Percentiles rank a stretch among this genome's conserved stretches.
phyloP scores from a whole-genome alignment of 169 alveolate species.

The Cyclospora cayetanensis region DNA sequence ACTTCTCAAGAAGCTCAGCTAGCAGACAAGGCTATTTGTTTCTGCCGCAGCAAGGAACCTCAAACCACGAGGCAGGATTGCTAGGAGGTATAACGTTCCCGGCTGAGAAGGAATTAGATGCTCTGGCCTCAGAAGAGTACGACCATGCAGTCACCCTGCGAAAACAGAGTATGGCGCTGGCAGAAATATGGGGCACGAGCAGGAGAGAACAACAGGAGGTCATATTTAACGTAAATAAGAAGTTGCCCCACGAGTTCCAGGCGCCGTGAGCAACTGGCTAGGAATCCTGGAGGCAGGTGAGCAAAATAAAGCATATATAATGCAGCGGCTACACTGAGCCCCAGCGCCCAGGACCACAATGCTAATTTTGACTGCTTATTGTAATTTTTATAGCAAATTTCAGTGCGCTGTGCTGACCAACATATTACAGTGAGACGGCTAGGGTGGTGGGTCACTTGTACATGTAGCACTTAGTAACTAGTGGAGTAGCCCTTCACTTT shows the following conservation, averaged over 20 bases:
- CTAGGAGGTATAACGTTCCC: neutral
- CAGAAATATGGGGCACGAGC: neutral
- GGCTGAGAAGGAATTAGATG: neutral
- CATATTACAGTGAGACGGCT: no score
- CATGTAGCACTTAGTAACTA: no score
- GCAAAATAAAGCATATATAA: no score
- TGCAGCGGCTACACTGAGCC: no score
- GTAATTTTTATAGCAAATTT: no score
- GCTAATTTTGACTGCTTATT: no score
- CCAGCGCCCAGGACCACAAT: no score
- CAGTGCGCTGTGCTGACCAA: no score
- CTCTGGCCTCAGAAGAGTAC: conserved; percentile 7
- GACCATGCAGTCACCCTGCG: neutral
- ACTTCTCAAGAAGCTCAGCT: neutral
- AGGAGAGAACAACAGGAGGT: conserved; percentile 35
- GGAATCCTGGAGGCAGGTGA: no score
- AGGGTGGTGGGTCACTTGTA: no score
- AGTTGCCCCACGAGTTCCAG: conserved; percentile 27
- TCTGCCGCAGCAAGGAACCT: neutral
- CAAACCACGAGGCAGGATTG: neutral
- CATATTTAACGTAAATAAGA: neutral
- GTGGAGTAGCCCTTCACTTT: no score
- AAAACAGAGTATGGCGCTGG: conserved; percentile 2
- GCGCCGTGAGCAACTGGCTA: no score
- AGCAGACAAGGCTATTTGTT: neutral